Evolutionary conservation across 768 basidiomycete species (phyloP), one percentile per base, ranked within the genome.

Genomic region (Amyloporia xantha): DNA sequence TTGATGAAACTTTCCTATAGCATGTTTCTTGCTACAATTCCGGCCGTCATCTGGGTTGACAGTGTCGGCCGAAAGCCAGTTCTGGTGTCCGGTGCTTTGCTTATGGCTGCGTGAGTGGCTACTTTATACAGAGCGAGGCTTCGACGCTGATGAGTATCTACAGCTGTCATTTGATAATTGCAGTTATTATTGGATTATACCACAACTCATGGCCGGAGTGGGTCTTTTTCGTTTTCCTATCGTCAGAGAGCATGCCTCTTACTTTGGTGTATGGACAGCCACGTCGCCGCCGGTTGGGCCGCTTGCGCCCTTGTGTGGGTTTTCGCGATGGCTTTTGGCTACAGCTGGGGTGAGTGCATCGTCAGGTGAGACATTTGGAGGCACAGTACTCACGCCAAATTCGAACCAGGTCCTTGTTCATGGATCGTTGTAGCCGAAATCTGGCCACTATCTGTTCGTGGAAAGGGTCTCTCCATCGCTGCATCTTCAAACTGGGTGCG

Each of bases 391-490:
- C 2, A 45, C 26, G n/a, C n/a, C n/a, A n/a, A n/a, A 3, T 23
- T 3, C 23, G 21, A 1, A 26, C 17, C 28, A 71, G 71, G 77
- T 26, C 84, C 85, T 11, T 83, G 82, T 57, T 73, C 82, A 10
- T 89, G 86, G 86, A 84, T 88, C 62, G 67, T 87, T 35, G 78
- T 84, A 10, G 80, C 86, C 7, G 84, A 87, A 67, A 84, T 84
- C 43, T 84, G 79, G 79, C 81, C 82, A 12, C 62, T 86, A 57
- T 80, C 78, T 51, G 77, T 86, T 50, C 79, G 86, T 48, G 82
- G 84, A 46, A 87, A 87, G 67, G 86, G 84, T 38, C 65, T 88
- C 51, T 82, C 83, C 2, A 84, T 90, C 54, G 80, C 82, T 3
- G 79, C 83, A 4, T 86, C 83, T 5, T 80, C 81, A 12, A 88